Evolutionary conservation across 805 yeast genomes (phyloP).

Genomic region (Teunomyces pallodes): DNA sequence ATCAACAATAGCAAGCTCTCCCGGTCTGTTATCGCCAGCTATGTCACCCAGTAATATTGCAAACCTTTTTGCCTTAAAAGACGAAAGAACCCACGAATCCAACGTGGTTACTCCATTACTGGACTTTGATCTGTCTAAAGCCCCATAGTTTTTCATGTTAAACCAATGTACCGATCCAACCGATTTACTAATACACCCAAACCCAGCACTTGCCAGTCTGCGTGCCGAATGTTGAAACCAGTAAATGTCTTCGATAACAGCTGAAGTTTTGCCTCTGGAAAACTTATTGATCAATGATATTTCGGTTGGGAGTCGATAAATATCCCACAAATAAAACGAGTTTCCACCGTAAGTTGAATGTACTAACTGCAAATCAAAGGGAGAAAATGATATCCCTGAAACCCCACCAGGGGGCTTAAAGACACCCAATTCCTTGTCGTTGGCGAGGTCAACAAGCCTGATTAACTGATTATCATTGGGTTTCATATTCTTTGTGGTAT

Average conservation of each 20-base stretch:
- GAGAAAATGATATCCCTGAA: constrained; percentile 57
- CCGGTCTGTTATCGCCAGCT: constrained; percentile 7
- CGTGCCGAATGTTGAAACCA: constrained; percentile 41
- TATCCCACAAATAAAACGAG: constrained; percentile 62
- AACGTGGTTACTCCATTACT: not conserved
- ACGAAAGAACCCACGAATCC: constrained; percentile 49
- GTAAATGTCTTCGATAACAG: constrained; percentile 46
- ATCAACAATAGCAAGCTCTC: constrained; percentile 37
- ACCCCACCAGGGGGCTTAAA: constrained; percentile 65
- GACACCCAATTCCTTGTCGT: constrained; percentile 34
- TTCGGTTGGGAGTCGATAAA: constrained; percentile 48
- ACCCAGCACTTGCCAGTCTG: constrained; percentile 30
- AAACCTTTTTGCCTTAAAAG: constrained; percentile 27
- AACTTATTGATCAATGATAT: constrained; percentile 57
- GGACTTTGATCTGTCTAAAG: constrained; percentile 16
- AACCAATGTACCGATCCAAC: constrained; percentile 67
- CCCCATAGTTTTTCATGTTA: constrained; percentile 40
- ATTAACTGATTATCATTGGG: constrained; percentile 38
- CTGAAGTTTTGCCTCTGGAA: constrained; percentile 60
- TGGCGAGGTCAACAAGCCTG: constrained; percentile 46
- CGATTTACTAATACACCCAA: constrained; percentile 51
- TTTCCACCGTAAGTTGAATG: constrained; percentile 61
- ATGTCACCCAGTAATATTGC: constrained; percentile 21
- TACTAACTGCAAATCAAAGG: constrained; percentile 56
- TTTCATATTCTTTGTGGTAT: constrained; percentile 16